Conservation (phyloP, 257 asterid genomes). For the Mentha longifolia region DNA sequence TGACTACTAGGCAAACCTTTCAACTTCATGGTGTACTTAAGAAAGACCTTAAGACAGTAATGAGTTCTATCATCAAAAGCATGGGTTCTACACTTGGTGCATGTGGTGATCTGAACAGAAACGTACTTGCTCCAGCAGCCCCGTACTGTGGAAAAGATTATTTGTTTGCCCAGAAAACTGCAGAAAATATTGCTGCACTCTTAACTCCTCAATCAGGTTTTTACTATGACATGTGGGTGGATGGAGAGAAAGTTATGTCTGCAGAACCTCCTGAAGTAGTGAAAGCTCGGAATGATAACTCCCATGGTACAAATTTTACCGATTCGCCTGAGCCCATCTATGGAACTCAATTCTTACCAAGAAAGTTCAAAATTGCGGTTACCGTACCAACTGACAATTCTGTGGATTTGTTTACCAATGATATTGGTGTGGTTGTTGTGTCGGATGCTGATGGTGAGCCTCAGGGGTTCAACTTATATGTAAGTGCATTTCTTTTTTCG, state of each 20-base stretch:
- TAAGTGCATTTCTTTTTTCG: slow-evolving; percentile 41
- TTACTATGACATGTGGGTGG: slow-evolving; percentile 98
- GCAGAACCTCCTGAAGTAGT: slow-evolving; percentile 92
- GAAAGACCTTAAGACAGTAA: slow-evolving; percentile 89
- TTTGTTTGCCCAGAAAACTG: slow-evolving; percentile 93
- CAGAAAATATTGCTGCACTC: slow-evolving; percentile 89
- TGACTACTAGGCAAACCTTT: slow-evolving; percentile 96
- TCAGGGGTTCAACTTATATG: slow-evolving; percentile 90
- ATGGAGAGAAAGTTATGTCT: slow-evolving; percentile 87
- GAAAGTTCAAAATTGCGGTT: slow-evolving; percentile 95
- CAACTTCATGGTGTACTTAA: slow-evolving; percentile 96
- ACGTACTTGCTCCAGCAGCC: slow-evolving; percentile 97
- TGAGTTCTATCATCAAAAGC: slow-evolving; percentile 77
- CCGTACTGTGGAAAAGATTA: slow-evolving; percentile 72
- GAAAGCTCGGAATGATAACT: slow-evolving; percentile 85
- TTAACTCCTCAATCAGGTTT: slow-evolving; percentile 97
- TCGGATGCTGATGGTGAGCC: slow-evolving; percentile 88
- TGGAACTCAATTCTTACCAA: slow-evolving; percentile 97
- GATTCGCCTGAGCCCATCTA: slow-evolving; percentile 95
- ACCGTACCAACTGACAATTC: slow-evolving; percentile 95
- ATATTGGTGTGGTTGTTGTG: slow-evolving; percentile 83
- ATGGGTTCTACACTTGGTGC: slow-evolving; percentile 99
- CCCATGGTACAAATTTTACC: slow-evolving; percentile 89
- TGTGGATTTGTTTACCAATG: slow-evolving; percentile 91
- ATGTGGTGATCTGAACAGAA: slow-evolving; percentile 95